Evolutionary conservation across 768 basidiomycete species (phyloP), one percentile per base, ranked within the genome.

Genomic region (Collybiopsis confluens): DNA sequence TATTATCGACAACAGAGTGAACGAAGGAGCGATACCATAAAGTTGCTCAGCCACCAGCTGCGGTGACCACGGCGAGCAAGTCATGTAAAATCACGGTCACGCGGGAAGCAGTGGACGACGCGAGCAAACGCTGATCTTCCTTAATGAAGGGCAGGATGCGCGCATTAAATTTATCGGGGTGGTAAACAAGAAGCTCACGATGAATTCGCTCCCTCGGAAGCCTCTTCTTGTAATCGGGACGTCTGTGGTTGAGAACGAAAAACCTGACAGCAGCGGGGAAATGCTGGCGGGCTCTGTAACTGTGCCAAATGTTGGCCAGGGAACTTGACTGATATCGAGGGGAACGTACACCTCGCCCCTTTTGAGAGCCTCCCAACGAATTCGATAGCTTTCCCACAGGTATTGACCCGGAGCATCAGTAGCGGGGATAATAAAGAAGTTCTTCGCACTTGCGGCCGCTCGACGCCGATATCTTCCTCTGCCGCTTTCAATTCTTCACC

Each of bases 141-240:
- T n/a, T 16, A 24, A 52, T 24, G 38, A 41, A 41, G 11, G 40
- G 50, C 3, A 52, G 40, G 1, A 52, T 38, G 10, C 50, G 21
- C n/a, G 38, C 38, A 21, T 28, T 36, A 6, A 52, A 52, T 38
- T 52, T 52, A 11, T 52, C 50, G 5, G 50, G 50, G 42, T 52
- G 50, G 21, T 52, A 52, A 10, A n/a, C 15, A 23, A 52, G 33
- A 20, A 52, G 38, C 38, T 40, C 40, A 20, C 18, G n/a, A 16
- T 30, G 24, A 27, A 52, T 16, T 42, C 50, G 21, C 13, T 52
- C 21, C 50, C 42, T 52, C 7, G n/a, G 38, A 20, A 6, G 16
- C 15, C 28, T 26, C 6, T 7, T 28, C 16, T 42, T 15, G n/a
- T n/a, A 52, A n/a, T 38, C 50, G 2, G 50, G 50, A 8, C 50